phyloP scores from a whole-genome alignment of 106 monocot genomes.

The Phalaenopsis equestris region DNA sequence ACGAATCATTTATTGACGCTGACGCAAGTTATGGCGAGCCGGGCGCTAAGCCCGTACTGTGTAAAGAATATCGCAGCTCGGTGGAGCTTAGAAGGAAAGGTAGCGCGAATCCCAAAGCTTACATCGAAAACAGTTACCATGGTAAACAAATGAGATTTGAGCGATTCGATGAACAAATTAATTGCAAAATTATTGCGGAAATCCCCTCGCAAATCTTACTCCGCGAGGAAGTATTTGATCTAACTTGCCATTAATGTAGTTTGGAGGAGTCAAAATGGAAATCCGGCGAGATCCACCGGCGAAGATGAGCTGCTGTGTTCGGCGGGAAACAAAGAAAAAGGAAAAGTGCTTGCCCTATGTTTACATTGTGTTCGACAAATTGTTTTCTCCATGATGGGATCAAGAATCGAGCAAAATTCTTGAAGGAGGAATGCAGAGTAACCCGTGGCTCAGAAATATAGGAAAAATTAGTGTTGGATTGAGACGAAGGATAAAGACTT shows the following conservation, averaged over 20 bases:
- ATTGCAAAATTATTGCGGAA: not conserved
- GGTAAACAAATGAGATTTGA: not conserved
- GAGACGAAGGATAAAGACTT: not conserved
- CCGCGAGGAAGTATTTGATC: not conserved
- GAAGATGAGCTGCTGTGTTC: too few relatives aligned
- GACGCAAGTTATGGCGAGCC: not conserved
- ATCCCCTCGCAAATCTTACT: not conserved
- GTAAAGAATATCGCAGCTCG: not conserved
- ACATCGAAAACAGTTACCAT: not conserved
- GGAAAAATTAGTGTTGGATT: not conserved
- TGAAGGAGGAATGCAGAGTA: not conserved
- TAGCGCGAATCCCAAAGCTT: not conserved
- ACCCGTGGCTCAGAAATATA: not conserved
- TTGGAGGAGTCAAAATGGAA: not conserved
- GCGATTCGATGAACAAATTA: not conserved
- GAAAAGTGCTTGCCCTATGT: too few relatives aligned
- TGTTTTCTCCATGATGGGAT: not conserved
- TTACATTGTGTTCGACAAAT: too few relatives aligned
- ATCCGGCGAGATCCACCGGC: too few relatives aligned
- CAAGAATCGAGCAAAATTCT: not conserved
- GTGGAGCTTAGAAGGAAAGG: not conserved
- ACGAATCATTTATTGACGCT: not conserved
- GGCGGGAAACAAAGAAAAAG: too few relatives aligned
- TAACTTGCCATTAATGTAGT: not conserved
- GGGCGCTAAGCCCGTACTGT: not conserved